phyloP scores from a whole-genome alignment of 108 stramenopile species.

The Chaetoceros muelleri region DNA sequence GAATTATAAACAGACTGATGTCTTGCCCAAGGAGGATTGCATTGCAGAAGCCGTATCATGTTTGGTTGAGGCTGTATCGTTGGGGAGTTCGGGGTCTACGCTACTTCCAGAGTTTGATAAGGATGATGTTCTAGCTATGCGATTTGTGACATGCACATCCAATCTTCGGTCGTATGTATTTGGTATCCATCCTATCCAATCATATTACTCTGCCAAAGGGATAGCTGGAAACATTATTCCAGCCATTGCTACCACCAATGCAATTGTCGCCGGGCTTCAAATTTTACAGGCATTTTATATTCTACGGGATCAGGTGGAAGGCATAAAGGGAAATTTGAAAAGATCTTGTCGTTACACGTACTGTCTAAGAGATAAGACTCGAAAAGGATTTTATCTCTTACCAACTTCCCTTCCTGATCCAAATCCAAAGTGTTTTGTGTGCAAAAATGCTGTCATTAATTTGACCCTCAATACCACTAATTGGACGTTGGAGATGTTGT shows the following conservation, averaged over 20 bases:
- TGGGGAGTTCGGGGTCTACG: slow-evolving; percentile 2
- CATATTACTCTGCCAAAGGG: slow-evolving; percentile 88
- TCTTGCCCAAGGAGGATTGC: slow-evolving; percentile 41
- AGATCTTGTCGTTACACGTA: slow-evolving; percentile 54
- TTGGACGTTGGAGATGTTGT: slow-evolving; percentile 59
- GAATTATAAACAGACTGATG: slow-evolving; percentile 25
- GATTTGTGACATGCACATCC: slow-evolving; percentile 89
- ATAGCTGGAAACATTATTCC: slow-evolving; percentile 99
- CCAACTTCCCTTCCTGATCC: slow-evolving; percentile 65
- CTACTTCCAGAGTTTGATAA: slow-evolving; percentile 81
- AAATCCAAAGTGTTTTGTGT: slow-evolving; percentile 88
- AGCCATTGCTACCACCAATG: slow-evolving; percentile 99
- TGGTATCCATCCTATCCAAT: slow-evolving; percentile 75
- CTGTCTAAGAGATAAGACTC: slow-evolving; percentile 55
- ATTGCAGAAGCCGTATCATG: slow-evolving; percentile 33
- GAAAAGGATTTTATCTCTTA: slow-evolving; percentile 70
- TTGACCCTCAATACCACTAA: slow-evolving; percentile 57
- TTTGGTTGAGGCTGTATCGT: slow-evolving; percentile 26
- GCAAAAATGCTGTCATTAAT: slow-evolving; percentile 63
- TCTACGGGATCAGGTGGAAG: slow-evolving; percentile 32
- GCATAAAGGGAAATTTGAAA: slow-evolving; percentile 21
- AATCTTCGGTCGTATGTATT: slow-evolving; percentile 88
- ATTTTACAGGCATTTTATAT: slow-evolving; percentile 69
- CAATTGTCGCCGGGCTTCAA: slow-evolving; percentile 92
- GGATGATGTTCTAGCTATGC: slow-evolving; percentile 90